A percentile compares a stretch with the other conserved stretches of the same genome.
Conservation (phyloP, 2,329 filamentous ascomycete genomes). For the Colletotrichum theobromicola region DNA sequence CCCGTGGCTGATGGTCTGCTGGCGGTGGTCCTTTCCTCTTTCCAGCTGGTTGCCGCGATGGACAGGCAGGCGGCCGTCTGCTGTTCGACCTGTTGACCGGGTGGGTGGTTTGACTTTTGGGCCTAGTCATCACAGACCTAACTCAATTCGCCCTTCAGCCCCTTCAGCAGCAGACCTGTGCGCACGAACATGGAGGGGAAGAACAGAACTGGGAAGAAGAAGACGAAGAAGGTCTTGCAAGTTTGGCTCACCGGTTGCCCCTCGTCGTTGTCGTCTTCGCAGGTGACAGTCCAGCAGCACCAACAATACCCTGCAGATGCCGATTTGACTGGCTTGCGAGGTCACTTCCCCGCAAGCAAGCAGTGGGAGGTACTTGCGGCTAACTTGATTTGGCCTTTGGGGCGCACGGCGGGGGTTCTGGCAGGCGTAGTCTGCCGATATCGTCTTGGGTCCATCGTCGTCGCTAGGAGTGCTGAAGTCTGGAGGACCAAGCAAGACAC, state of each 20-base stretch:
- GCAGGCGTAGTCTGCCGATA: neutral
- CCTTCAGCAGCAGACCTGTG: neutral
- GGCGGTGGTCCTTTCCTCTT: neutral
- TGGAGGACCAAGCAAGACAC: neutral
- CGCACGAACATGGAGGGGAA: neutral
- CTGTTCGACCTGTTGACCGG: neutral
- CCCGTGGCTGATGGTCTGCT: neutral
- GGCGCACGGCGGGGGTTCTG: neutral
- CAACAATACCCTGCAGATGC: neutral
- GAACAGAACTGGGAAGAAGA: neutral
- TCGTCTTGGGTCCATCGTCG: neutral
- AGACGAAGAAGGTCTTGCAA: neutral
- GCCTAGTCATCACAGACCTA: neutral
- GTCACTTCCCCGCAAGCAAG: constrained; percentile 12
- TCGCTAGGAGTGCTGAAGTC: neutral
- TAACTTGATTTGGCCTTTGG: constrained; percentile 6
- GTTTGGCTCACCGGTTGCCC: neutral
- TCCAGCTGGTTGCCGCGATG: neutral
- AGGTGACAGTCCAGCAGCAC: neutral
- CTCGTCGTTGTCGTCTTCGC: neutral
- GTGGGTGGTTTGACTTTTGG: neutral
- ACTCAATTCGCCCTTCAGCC: neutral
- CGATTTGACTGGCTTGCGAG: neutral
- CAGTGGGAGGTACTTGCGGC: neutral
- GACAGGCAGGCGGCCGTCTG: neutral